Conservation (phyloP, 306 rosid species). For the Mimosa pudica region DNA sequence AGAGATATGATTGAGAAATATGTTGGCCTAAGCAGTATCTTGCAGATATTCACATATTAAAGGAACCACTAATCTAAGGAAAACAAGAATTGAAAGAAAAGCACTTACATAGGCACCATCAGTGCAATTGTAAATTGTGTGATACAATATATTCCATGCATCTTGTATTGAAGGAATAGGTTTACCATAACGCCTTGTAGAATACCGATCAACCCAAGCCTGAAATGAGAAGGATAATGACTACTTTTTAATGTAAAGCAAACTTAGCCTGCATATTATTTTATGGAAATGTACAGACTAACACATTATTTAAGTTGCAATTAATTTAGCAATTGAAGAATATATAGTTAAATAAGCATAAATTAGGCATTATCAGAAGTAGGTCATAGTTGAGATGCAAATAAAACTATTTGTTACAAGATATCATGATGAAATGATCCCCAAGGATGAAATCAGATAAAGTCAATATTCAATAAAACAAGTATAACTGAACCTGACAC, state of each 20-base stretch:
- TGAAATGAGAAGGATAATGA: conserved; percentile 38
- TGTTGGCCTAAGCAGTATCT: conserved; percentile 23
- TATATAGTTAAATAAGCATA: background rate
- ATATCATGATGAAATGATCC: background rate
- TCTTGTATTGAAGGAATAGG: conserved; percentile 64
- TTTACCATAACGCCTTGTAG: conserved; percentile 74
- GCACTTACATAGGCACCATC: conserved; percentile 89
- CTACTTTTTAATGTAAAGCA: conserved; percentile 20
- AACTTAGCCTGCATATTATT: conserved; percentile 4
- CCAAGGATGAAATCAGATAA: background rate
- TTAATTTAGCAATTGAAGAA: background rate
- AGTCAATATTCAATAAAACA: conserved; percentile 16
- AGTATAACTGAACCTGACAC: background rate
- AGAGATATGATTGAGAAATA: conserved; percentile 19
- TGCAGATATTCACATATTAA: background rate
- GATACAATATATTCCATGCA: conserved; percentile 82
- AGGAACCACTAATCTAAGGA: conserved; percentile 16
- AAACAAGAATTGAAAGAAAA: conserved; percentile 36
- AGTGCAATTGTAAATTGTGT: conserved; percentile 81
- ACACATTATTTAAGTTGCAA: background rate
- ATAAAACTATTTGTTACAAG: background rate
- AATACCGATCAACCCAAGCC: conserved; percentile 78
- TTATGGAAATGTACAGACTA: background rate
- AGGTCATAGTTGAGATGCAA: background rate
- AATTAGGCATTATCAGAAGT: background rate